A percentile compares a stretch with the other conserved stretches of the same genome.
Evolutionary conservation across 164 flowering plant species (phyloP).

Genomic region (Paratinospora sagittata): DNA sequence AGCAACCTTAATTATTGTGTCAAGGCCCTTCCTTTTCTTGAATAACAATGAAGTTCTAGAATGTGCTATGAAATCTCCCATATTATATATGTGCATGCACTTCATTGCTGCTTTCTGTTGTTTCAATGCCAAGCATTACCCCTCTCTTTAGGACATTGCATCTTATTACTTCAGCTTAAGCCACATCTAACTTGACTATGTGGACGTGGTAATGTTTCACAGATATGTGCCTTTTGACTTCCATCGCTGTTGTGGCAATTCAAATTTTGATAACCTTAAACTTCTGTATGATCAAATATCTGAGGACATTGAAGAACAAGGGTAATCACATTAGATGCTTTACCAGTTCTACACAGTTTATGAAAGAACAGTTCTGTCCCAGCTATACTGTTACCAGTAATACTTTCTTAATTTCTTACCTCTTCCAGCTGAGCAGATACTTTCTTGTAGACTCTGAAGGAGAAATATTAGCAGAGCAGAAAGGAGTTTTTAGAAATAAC

Average conservation of each 20-base stretch:
- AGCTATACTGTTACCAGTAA: constrained; percentile 30
- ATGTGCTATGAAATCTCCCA: too few relatives aligned
- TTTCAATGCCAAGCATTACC: not conserved
- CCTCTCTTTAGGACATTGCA: not conserved
- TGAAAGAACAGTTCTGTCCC: constrained; percentile 16
- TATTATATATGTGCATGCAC: constrained; percentile 2
- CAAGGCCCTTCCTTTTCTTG: too few relatives aligned
- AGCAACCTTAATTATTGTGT: too few relatives aligned
- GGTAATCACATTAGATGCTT: constrained; percentile 41
- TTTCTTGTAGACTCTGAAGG: constrained; percentile 56
- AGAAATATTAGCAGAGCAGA: too few relatives aligned
- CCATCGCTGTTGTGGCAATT: constrained; percentile 65
- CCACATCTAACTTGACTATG: constrained; percentile 6
- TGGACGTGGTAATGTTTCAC: constrained; percentile 18
- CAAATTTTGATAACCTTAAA: constrained; percentile 61
- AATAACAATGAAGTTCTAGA: too few relatives aligned
- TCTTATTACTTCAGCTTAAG: not conserved
- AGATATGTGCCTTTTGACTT: constrained; percentile 91
- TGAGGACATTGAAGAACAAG: constrained; percentile 65
- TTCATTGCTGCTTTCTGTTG: not conserved
- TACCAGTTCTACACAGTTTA: not conserved
- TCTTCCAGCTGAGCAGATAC: constrained; percentile 92
- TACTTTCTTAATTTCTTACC: constrained; percentile 44
- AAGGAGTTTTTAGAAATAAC: too few relatives aligned
- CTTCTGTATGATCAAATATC: constrained; percentile 68